A percentile compares a stretch with the other conserved stretches of the same genome.
phyloP scores from a whole-genome alignment of 805 yeast genomes.

The Yarrowia sp. region DNA sequence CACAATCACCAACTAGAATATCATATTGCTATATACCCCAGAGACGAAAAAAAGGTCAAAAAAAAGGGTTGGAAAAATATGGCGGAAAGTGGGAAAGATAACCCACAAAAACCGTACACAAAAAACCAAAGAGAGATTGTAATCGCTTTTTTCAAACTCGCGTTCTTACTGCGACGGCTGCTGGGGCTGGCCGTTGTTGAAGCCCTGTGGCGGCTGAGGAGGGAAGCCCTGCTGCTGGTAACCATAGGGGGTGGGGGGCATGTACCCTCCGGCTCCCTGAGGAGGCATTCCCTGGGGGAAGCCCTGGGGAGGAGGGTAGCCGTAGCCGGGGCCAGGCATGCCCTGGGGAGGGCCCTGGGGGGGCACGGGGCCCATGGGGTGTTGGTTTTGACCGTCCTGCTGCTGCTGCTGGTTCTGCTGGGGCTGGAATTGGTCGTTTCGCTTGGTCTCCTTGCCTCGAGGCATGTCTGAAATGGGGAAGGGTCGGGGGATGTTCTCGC shows the following conservation, averaged over 20 bases:
- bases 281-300: slow-evolving; percentile 26
- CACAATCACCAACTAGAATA: slow-evolving; percentile 1
- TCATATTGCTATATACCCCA: slow-evolving; percentile 11
- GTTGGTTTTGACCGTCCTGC: slow-evolving; percentile 26
- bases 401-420: slow-evolving; percentile 19
- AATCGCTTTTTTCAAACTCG: slow-evolving; percentile 2
- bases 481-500: slow-evolving; percentile 79
- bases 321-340: slow-evolving; percentile 26
- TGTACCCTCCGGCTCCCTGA: slow-evolving; percentile 26
- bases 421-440: slow-evolving; percentile 26
- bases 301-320: slow-evolving; percentile 27
- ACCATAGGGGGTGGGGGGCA: slow-evolving; percentile 24
- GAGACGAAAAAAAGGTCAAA: slow-evolving; percentile 4
- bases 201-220: slow-evolving; percentile 25
- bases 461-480: slow-evolving; percentile 61
- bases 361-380: slow-evolving; percentile 2
- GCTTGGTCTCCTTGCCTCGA: slow-evolving; percentile 28
- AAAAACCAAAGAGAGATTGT: slow-evolving; percentile 19
- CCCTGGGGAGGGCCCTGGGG: slow-evolving; percentile 22
- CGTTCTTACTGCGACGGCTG: slow-evolving; percentile 24
- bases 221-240: slow-evolving; percentile 20
- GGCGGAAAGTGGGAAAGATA: slow-evolving; percentile 20
- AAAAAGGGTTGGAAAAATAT: slow-evolving; percentile 3
- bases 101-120: slow-evolving; percentile 23
- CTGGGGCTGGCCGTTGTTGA: slow-evolving; percentile 23